Evolutionary conservation across 768 basidiomycete species (phyloP).

Genomic region (Mycena floridula): DNA sequence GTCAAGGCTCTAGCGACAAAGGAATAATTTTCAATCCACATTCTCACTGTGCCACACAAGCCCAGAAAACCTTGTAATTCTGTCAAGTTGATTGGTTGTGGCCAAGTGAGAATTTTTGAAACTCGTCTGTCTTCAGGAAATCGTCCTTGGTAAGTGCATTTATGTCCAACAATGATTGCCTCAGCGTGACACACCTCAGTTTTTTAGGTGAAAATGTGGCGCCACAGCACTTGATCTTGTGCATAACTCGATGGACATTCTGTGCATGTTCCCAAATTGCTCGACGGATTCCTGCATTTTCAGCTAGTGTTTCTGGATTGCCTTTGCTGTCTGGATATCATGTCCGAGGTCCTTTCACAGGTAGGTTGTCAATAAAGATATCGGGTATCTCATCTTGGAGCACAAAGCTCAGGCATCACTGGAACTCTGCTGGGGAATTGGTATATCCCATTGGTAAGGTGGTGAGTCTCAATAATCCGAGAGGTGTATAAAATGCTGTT

Average conservation of each 20-base stretch:
- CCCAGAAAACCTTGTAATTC: slow-evolving; percentile 18
- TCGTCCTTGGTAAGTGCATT: slow-evolving; percentile 22
- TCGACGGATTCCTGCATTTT: slow-evolving; percentile 15
- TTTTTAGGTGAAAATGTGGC: slow-evolving; percentile 21
- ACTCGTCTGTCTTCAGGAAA: slow-evolving; percentile 21
- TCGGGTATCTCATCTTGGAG: slow-evolving; percentile 24
- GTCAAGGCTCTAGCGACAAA: slow-evolving; percentile 10
- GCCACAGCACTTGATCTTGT: slow-evolving; percentile 19
- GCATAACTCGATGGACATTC: slow-evolving; percentile 22
- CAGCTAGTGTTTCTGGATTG: slow-evolving; percentile 7
- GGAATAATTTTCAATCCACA: slow-evolving; percentile 17
- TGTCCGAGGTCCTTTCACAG: slow-evolving; percentile 23
- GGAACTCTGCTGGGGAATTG: slow-evolving; percentile 27
- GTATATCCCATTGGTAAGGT: slow-evolving; percentile 34
- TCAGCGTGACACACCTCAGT: too few relatives aligned
- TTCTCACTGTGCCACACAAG: slow-evolving; percentile 16
- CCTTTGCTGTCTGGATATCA: slow-evolving; percentile 20
- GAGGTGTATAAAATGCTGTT: slow-evolving; percentile 27
- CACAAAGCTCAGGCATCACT: slow-evolving; percentile 26
- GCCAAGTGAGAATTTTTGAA: slow-evolving; percentile 21
- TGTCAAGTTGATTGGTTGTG: slow-evolving; percentile 5
- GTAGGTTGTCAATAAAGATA: slow-evolving; percentile 25
- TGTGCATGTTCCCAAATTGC: slow-evolving; percentile 32
- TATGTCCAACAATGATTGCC: slow-evolving; percentile 24
- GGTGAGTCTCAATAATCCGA: slow-evolving; percentile 24